These are phyloP conservation scores for Diaporthe citrichinensis DNA, from an alignment of 2,329 filamentous ascomycete species.

Conservation along the genomic window DNA sequence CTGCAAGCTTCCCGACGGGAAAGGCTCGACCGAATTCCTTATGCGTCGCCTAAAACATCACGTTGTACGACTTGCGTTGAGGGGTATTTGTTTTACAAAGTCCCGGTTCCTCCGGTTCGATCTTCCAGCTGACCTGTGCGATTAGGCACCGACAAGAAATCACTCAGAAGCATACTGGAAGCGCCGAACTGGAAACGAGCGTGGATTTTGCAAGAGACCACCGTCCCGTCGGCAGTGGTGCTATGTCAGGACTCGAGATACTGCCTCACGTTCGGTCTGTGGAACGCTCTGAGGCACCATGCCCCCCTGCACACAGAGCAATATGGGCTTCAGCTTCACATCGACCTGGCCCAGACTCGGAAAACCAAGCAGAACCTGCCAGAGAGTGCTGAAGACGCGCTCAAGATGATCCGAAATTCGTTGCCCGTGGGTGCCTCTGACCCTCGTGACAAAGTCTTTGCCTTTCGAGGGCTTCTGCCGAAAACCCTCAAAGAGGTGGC, in stretches of 20 bases:
- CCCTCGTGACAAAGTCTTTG: not conserved
- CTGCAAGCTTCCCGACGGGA: not conserved
- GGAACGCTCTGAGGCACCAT: not conserved
- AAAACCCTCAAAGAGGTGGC: not conserved
- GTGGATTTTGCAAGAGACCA: not conserved
- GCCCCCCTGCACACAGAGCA: not conserved
- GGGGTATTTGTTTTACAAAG: not conserved
- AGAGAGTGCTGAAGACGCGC: not conserved
- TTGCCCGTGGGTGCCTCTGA: not conserved
- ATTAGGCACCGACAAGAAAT: not conserved
- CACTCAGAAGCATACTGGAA: not conserved
- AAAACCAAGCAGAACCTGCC: not conserved
- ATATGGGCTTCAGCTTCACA: not conserved
- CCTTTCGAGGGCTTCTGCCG: not conserved
- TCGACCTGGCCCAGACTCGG: not conserved
- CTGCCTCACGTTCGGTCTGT: not conserved
- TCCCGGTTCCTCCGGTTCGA: too few species aligned
- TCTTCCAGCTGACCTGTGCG: not conserved
- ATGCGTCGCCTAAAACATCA: not conserved
- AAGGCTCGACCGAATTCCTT: not conserved
- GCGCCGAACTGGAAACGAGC: not conserved
- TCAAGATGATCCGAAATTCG: not conserved
- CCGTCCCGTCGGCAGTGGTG: not conserved
- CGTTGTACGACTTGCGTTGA: not conserved
- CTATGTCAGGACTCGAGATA: not conserved